Base-by-base conservation (phyloP, 192 early-diverging fungal species). In the Backusella liffmaniae region DNA sequence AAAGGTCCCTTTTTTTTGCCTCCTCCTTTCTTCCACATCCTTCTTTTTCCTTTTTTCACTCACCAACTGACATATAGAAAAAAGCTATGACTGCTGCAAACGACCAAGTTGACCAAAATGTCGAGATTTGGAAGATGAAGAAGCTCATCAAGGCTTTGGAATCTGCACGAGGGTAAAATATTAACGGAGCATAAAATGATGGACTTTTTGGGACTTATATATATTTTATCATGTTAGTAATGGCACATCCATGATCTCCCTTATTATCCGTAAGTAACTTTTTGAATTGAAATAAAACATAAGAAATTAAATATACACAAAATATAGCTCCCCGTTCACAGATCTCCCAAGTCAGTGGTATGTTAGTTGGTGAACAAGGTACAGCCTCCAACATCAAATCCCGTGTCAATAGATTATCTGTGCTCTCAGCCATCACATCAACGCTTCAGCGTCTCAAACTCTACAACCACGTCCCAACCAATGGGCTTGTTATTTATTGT, bases 321-420 rank as follows among this genome's bases (percentile, higher is more conserved):
- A 59, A 23, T 18, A 49, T 68, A 86, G 85, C 91, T 65, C 96
- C 97, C 67, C 92, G 90, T 82, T 90, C 93, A 87, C 98, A 99
- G 82, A 94, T 99, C 77, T 89, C 96, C 5, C 92, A 89, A 78
- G 91, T 92, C 15, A 90, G 90, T 46, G 92, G 92, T 79, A 98
- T 97, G 97, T 91, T 98, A 86, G 94, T 96, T 46, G 96, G 95
- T 82, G 98, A 99, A 91, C 95, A 98, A 83, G 98, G 98, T 73
- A 97, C 97, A 18, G 97, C 98, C 13, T 97, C 96, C 77, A 99
- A 99, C 92, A 99, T 99, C 87, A 99, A 99, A 86, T 97, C 96
- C 66, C 95, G 98, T 73, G 98, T 99, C 41, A 99, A 99, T 88
- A 89, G 97, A 69, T 88, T 96, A 56, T 99, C 98, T 35, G 98